phyloP scores from a whole-genome alignment of 2,329 filamentous ascomycete species.

The Microdochium nivale region DNA sequence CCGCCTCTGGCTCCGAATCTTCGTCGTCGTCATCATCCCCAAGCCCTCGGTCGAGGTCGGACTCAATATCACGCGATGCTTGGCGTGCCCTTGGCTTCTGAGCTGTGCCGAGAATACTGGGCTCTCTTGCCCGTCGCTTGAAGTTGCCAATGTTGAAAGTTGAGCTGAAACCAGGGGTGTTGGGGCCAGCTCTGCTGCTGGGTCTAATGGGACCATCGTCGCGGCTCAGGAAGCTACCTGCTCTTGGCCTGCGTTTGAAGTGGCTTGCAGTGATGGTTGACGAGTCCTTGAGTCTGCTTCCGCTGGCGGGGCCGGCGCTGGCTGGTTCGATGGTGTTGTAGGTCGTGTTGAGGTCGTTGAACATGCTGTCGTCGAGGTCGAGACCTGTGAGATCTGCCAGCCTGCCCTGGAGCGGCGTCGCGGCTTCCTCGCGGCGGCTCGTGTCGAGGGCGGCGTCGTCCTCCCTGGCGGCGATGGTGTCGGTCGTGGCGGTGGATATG shows the following conservation, averaged over 20 bases:
- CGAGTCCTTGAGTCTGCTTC: conserved; percentile 19
- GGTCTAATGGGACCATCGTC: conserved; percentile 22
- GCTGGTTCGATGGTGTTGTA: conserved; percentile 15
- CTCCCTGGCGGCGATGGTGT: conserved; percentile 6
- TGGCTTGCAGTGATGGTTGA: conserved; percentile 19
- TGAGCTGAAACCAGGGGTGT: conserved; percentile 22
- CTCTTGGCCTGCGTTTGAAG: conserved; percentile 21
- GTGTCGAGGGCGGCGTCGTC: conserved; percentile 5
- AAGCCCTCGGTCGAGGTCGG: conserved; percentile 33
- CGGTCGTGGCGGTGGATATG: conserved; percentile 11
- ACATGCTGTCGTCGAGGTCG: conserved; percentile 22
- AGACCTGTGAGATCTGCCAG: conserved; percentile 18
- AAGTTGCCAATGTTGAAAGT: conserved; percentile 47
- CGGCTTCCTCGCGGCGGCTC: conserved; percentile 11
- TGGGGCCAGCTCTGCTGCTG: conserved; percentile 21
- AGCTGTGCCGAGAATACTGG: conserved; percentile 50
- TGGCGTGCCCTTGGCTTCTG: conserved; percentile 28
- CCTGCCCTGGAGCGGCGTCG: conserved; percentile 16
- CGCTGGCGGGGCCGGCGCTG: conserved; percentile 17
- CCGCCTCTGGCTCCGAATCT: conserved; percentile 54
- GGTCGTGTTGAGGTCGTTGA: conserved; percentile 22
- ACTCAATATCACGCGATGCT: conserved; percentile 18
- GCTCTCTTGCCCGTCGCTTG: conserved; percentile 47
- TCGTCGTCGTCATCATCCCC: conserved; percentile 26
- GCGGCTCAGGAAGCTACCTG: conserved; percentile 20